Evolutionary conservation across 768 basidiomycete species (phyloP), one percentile per base, ranked within the genome.

Genomic region (Boletus vermiculosoides): DNA sequence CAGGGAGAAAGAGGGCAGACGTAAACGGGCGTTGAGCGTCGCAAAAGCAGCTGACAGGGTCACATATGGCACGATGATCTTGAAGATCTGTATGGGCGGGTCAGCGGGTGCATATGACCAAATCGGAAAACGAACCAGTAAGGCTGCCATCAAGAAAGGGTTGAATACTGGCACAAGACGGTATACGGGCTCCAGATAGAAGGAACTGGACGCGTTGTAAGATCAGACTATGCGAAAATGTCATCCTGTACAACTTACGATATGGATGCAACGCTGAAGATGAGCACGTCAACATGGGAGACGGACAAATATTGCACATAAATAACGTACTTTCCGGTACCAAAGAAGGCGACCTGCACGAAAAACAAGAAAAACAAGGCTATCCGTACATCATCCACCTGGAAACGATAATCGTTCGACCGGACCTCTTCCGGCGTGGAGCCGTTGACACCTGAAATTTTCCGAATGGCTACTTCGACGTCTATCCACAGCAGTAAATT

Each of bases 141-240:
- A 77, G 5, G 81, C 67, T 0, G 86, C 80, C 92, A 93, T 93
- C 57, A 89, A 78, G 71, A 93, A 93, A 0, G 92, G 92, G 58
- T 80, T 88, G 69, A 94, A 94, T 49, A 91, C 80, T 1, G 92
- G 90, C 59, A 94, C 86, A 16, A 94, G 78, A 18, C 92, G 87
- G 64, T 92, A 94, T 8, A 94, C 92, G 3, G 92, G 92, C 40
- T 87, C 91, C 20, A 94, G 78, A 70, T 94, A 94, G 72, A 94
- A 94, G 3, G 89, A 90, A 18, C 84, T 87, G 45, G 30, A 33
- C 6, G 16, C 23, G 8, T 22, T 15, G 31, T 50, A 12, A 64
- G 52, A 42, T 53, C 5, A 45, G 52, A 18, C 42, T 41, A 22
- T 40, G 25, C 20, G 31, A 45, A 23, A 20, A 6, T 52, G 20